Percentiles rank a stretch among this genome's conserved stretches.
Evolutionary conservation across 768 basidiomycete species (phyloP).

Genomic region (Pleurotus giganteus): DNA sequence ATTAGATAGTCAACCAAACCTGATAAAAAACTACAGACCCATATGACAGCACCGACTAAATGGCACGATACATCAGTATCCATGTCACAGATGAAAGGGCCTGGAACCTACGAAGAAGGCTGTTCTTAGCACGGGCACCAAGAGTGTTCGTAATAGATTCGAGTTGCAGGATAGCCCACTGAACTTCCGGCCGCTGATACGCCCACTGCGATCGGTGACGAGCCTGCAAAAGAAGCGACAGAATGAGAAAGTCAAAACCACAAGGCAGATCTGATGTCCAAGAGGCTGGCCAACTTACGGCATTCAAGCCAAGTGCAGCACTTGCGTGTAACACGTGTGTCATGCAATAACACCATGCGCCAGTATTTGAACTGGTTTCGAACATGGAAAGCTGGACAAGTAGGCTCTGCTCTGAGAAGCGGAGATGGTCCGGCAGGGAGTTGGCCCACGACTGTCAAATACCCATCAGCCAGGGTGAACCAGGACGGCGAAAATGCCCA

Average conservation of each 20-base stretch:
- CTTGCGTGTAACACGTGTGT: constrained; percentile 76
- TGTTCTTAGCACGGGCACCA: constrained; percentile 49
- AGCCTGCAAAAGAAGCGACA: constrained; percentile 26
- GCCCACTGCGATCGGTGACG: constrained; percentile 36
- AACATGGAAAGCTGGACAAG: constrained; percentile 72
- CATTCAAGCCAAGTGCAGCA: constrained; percentile 58
- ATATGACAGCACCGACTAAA: constrained; percentile 59
- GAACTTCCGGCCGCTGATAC: constrained; percentile 31
- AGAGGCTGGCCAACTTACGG: constrained; percentile 42
- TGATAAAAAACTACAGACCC: constrained; percentile 41
- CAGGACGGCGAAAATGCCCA: constrained; percentile 13
- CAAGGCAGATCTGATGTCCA: not conserved
- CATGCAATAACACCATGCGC: constrained; percentile 79
- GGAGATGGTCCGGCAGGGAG: constrained; percentile 68
- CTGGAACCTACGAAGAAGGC: constrained; percentile 37
- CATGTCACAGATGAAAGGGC: not conserved
- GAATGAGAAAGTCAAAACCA: not conserved
- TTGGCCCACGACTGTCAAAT: constrained; percentile 56
- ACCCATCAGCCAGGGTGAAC: constrained; percentile 1
- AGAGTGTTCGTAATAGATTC: constrained; percentile 45
- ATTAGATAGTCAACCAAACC: constrained; percentile 13
- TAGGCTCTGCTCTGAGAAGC: constrained; percentile 68
- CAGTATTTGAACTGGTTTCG: constrained; percentile 73
- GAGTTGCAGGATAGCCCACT: constrained; percentile 42
- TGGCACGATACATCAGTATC: constrained; percentile 7